A percentile compares a stretch with the other conserved stretches of the same genome.
Evolutionary conservation across 176 grass and related monocot species (phyloP).

Genomic region (Metroxylon sagu): DNA sequence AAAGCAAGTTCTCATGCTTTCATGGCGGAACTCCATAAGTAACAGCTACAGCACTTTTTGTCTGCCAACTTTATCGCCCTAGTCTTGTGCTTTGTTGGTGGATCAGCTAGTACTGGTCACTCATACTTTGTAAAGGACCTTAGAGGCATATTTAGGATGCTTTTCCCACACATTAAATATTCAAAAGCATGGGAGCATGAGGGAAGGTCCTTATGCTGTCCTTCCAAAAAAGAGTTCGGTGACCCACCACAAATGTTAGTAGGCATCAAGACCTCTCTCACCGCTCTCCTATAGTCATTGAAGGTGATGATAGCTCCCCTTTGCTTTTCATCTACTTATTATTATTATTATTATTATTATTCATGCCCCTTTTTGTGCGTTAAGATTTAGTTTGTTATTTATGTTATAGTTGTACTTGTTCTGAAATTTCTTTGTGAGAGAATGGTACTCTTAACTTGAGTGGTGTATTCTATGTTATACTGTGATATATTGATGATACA

Average conservation of each 20-base stretch:
- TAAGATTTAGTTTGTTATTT: conserved; percentile 14
- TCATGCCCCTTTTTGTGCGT: not conserved
- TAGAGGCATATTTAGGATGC: not conserved
- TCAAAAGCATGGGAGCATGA: no score
- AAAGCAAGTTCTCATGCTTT: no score
- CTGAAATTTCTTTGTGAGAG: not conserved
- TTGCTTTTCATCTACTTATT: not conserved
- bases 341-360: not conserved
- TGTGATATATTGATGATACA: not conserved
- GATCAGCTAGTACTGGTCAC: no score
- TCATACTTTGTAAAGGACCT: no score
- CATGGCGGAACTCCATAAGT: no score
- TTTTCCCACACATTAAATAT: no score
- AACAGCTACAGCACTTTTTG: no score
- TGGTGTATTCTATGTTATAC: no score
- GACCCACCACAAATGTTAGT: conserved; percentile 5
- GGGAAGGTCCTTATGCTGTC: not conserved
- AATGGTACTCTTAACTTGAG: not conserved
- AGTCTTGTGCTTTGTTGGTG: no score
- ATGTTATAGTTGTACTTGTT: conserved; percentile 9
- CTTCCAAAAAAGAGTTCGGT: not conserved
- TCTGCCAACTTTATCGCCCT: no score
- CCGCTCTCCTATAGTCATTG: conserved; percentile 8
- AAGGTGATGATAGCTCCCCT: conserved; percentile 12
- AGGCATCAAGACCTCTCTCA: conserved; percentile 4